Evolutionary conservation across 352 stramenopile species (phyloP).

Genomic region (Globisporangium abappressorium): DNA sequence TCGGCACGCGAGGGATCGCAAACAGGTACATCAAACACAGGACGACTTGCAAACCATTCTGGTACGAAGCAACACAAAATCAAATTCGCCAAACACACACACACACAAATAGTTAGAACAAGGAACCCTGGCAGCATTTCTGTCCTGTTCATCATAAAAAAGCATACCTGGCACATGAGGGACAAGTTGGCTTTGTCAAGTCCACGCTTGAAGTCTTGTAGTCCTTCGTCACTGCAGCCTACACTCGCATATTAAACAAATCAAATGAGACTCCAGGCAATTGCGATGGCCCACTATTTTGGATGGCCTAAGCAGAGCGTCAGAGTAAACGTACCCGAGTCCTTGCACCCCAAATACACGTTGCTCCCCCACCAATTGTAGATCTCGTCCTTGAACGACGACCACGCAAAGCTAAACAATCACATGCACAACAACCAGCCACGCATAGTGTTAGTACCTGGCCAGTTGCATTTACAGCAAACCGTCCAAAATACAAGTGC

Average conservation of each 20-base stretch:
- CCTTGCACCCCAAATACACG: slow-evolving; percentile 69
- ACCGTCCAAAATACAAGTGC: not conserved
- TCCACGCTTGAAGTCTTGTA: slow-evolving; percentile 43
- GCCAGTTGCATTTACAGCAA: not conserved
- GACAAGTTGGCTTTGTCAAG: slow-evolving; percentile 61
- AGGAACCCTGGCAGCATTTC: not conserved
- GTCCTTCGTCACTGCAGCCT: slow-evolving; percentile 37
- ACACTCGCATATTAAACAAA: not conserved
- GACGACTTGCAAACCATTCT: slow-evolving; percentile 61
- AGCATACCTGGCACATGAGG: slow-evolving; percentile 44
- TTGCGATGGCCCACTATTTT: not conserved
- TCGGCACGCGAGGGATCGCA: slow-evolving; percentile 46
- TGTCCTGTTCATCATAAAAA: not conserved
- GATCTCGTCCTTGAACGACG: slow-evolving; percentile 67
- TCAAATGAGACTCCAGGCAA: not conserved
- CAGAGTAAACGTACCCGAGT: slow-evolving; percentile 21
- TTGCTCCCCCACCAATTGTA: slow-evolving; percentile 74
- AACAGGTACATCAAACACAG: slow-evolving; percentile 57
- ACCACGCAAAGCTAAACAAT: slow-evolving; percentile 56
- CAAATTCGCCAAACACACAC: too few species aligned
- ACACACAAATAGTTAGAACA: too few species aligned
- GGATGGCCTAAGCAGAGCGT: not conserved
- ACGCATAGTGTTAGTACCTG: not conserved
- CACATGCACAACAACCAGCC: not conserved
- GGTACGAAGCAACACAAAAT: not conserved